These are phyloP conservation scores for Aspergillus affinis DNA, from an alignment of 495 filamentous ascomycete genomes.

Conservation along the genomic window DNA sequence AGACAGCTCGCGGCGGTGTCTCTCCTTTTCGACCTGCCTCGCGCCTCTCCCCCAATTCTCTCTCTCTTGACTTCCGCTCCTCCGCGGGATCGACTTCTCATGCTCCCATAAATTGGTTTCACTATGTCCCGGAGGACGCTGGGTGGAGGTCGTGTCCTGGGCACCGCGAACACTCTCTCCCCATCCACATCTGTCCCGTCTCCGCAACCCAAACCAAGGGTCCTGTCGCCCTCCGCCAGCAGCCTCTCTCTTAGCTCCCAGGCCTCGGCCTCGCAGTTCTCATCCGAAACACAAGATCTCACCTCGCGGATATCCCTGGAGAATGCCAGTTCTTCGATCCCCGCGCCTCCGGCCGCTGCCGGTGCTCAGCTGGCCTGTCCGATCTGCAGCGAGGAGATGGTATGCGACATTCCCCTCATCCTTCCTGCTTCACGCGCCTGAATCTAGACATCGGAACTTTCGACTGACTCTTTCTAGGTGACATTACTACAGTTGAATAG, in stretches of 20 bases:
- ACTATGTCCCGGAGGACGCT: slow-evolving; percentile 80
- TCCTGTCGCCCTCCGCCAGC: slow-evolving; percentile 60
- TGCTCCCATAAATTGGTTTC: slow-evolving; percentile 35
- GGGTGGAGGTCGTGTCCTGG: slow-evolving; percentile 85
- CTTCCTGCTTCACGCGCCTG: neutral
- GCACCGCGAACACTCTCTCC: slow-evolving; percentile 73
- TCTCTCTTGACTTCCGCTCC: slow-evolving; percentile 16
- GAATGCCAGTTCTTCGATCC: slow-evolving; percentile 47
- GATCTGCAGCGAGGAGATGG: slow-evolving; percentile 98
- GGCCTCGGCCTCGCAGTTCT: slow-evolving; percentile 58
- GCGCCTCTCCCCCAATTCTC: slow-evolving; percentile 2
- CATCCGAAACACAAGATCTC: slow-evolving; percentile 57
- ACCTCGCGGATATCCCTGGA: slow-evolving; percentile 57
- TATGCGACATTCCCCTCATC: slow-evolving; percentile 27
- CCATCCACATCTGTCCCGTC: slow-evolving; percentile 60
- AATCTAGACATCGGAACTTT: slow-evolving; percentile 10
- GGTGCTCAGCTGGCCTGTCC: slow-evolving; percentile 78
- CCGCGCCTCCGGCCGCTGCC: slow-evolving; percentile 52
- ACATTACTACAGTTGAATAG: slow-evolving; percentile 91
- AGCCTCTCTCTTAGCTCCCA: slow-evolving; percentile 62
- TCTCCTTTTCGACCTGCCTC: slow-evolving; percentile 3
- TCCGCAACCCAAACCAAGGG: slow-evolving; percentile 53
- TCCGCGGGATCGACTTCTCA: slow-evolving; percentile 32
- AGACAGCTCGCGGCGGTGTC: slow-evolving; percentile 1
- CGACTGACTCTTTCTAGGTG: slow-evolving; percentile 52